Evolutionary conservation across 163 green algal species (phyloP).

Genomic region (Prototheca stagnorum): DNA sequence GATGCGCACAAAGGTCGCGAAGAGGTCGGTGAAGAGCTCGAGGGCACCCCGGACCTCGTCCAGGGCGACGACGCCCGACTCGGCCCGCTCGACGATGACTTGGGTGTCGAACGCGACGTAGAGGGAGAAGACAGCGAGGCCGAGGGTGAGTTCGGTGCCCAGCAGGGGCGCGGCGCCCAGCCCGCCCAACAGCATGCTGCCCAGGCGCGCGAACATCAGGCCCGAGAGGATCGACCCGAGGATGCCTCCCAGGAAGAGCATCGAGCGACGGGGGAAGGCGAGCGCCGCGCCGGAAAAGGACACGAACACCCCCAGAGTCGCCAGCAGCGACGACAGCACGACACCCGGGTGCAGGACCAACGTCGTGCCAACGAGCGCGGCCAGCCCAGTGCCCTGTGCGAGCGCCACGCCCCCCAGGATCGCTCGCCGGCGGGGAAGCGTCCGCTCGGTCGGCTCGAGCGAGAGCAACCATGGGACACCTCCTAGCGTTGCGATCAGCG

Average conservation of each 20-base stretch:
- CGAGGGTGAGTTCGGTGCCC: slow-evolving; percentile 49
- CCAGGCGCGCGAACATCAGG: slow-evolving; percentile 33
- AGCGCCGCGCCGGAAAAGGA: slow-evolving; percentile 59
- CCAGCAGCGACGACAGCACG: background rate
- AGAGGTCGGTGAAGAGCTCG: slow-evolving; percentile 56
- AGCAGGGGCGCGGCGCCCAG: slow-evolving; percentile 17
- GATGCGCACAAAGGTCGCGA: slow-evolving; percentile 59
- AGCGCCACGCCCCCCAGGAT: slow-evolving; percentile 41
- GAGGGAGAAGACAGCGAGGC: slow-evolving; percentile 53
- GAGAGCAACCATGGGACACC: no score
- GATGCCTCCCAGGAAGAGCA: slow-evolving; percentile 41
- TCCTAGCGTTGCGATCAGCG: no score
- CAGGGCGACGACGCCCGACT: slow-evolving; percentile 15
- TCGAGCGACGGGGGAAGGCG: slow-evolving; percentile 36
- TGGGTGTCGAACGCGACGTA: slow-evolving; percentile 61
- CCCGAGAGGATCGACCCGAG: slow-evolving; percentile 40
- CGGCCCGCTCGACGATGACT: slow-evolving; percentile 48
- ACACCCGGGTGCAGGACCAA: slow-evolving; percentile 25
- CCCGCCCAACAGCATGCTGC: slow-evolving; percentile 35
- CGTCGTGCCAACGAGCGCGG: slow-evolving; percentile 28
- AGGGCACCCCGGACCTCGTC: slow-evolving; percentile 51
- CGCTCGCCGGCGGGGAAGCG: no score
- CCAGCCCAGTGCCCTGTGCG: slow-evolving; percentile 37
- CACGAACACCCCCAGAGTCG: slow-evolving; percentile 34
- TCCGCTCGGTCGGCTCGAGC: no score